Evolutionary conservation across 805 yeast genomes (phyloP).

Genomic region (Suhomyces sp.): DNA sequence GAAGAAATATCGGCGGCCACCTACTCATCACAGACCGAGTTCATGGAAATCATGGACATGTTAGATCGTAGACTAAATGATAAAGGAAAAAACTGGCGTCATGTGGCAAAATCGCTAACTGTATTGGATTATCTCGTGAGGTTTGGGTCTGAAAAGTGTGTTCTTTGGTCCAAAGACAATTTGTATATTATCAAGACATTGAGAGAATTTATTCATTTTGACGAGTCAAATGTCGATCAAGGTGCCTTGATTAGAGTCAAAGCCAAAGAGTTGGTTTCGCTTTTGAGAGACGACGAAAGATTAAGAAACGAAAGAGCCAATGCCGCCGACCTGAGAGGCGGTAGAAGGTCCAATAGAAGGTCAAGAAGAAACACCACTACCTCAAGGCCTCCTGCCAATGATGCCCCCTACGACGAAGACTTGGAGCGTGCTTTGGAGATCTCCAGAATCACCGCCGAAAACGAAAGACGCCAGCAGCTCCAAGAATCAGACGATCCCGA

Average conservation of each 20-base stretch:
- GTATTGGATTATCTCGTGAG: constrained; percentile 86
- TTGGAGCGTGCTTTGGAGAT: constrained; percentile 77
- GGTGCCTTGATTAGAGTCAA: constrained; percentile 84
- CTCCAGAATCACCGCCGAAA: constrained; percentile 77
- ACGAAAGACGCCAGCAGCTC: constrained; percentile 62
- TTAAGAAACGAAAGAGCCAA: constrained; percentile 63
- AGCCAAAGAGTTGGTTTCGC: constrained; percentile 82
- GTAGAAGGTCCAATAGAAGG: constrained; percentile 30
- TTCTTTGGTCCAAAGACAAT: constrained; percentile 88
- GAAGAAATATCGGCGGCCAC: constrained; percentile 78
- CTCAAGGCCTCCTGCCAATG: constrained; percentile 13
- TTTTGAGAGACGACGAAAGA: constrained; percentile 79
- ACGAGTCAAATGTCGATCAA: constrained; percentile 76
- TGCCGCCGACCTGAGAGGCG: constrained; percentile 21
- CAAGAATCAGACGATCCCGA: constrained; percentile 55
- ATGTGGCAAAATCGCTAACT: constrained; percentile 86
- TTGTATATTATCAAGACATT: constrained; percentile 83
- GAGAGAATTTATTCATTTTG: constrained; percentile 82
- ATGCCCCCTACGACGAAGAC: constrained; percentile 65
- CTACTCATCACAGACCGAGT: constrained; percentile 63
- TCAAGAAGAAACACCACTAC: constrained; percentile 18
- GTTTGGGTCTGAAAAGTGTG: constrained; percentile 84
- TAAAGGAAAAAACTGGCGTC: constrained; percentile 97
- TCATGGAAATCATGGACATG: constrained; percentile 91
- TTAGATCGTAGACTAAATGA: constrained; percentile 88